phyloP scores from a whole-genome alignment of 2,329 filamentous ascomycete species.

The Colletotrichum acutatum region DNA sequence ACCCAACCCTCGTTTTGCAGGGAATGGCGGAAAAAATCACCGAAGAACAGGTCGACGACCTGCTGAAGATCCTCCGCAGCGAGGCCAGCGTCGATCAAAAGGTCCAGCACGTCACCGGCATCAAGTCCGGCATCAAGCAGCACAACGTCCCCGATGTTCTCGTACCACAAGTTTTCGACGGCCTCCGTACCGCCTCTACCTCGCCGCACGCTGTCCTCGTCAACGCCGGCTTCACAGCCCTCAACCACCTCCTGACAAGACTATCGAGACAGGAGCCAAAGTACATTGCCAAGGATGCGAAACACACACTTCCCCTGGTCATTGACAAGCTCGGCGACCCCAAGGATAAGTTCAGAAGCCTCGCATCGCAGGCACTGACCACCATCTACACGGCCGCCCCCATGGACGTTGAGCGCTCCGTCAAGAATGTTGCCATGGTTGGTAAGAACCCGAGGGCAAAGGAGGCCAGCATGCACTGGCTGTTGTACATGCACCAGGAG shows the following conservation, averaged over 20 bases:
- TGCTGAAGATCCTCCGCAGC: slow-evolving; percentile 64
- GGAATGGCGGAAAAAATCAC: slow-evolving; percentile 68
- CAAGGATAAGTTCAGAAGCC: slow-evolving; percentile 83
- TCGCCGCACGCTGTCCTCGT: slow-evolving; percentile 83
- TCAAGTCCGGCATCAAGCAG: slow-evolving; percentile 93
- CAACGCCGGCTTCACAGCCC: slow-evolving; percentile 86
- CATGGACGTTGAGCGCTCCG: slow-evolving; percentile 80
- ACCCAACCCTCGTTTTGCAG: slow-evolving; percentile 28
- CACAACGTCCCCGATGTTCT: slow-evolving; percentile 84
- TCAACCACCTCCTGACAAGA: slow-evolving; percentile 88
- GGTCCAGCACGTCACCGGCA: slow-evolving; percentile 74
- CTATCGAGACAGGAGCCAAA: slow-evolving; percentile 87
- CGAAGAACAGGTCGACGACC: slow-evolving; percentile 67
- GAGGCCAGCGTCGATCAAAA: slow-evolving; percentile 78
- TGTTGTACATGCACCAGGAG: slow-evolving; percentile 85
- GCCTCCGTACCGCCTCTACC: slow-evolving; percentile 77
- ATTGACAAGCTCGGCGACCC: slow-evolving; percentile 88
- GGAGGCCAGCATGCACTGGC: slow-evolving; percentile 86
- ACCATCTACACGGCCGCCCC: slow-evolving; percentile 80
- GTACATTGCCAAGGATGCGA: slow-evolving; percentile 75
- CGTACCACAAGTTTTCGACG: slow-evolving; percentile 83
- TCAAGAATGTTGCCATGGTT: slow-evolving; percentile 81
- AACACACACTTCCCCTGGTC: slow-evolving; percentile 77
- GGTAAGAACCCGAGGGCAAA: slow-evolving; percentile 87
- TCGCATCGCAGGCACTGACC: slow-evolving; percentile 79